Evolutionary conservation across 768 basidiomycete species (phyloP), one percentile per base, ranked within the genome.

Genomic region (Lentinula guzmanii): DNA sequence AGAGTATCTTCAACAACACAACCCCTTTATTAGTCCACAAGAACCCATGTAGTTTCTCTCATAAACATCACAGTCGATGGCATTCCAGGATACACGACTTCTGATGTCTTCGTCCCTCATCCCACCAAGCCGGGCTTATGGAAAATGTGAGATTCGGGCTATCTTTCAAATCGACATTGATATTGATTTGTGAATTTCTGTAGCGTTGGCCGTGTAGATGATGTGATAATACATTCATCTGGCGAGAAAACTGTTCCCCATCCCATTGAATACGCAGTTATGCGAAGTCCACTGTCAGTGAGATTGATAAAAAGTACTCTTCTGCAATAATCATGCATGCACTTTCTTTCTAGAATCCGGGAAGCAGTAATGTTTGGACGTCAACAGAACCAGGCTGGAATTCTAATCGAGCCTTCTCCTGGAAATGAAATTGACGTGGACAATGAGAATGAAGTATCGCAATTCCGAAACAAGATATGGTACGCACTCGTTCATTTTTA

Each of bases 91-190:
- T 81, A 79, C 51, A 70, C 77, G 1, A 80, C 79, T 1, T 67
- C 71, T 0, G 82, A 82, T 65, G 48, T 82, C 2, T 68, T 83
- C 15, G 61, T 72, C 0, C 73, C 75, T 31, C 82, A 83, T 64
- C 79, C 82, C 0, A 74, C 73, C 0, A 76, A 73, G 33, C 61
- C 74, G 5, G 70, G 75, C 1, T 45, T 73, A 15, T 84, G 71
- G 72, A 46, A 45, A 35, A 58, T 58, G 57, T 58, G 21, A 41
- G 52, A 39, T 8, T 39, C 13, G 13, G 13, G 37, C 8, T 13
- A 13, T 39, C 37, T 39, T 8, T 8, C 37, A 13, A 46, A 46
- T 69, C 31, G 81, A 80, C 16, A 77, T 77, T 39, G 61, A 28
- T 28, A 28, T 28, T 28, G 28, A 28, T 28, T 28, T 28, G 28